phyloP scores from a whole-genome alignment of 192 early-diverging fungal species.

The Gaertneriomyces sp. region DNA sequence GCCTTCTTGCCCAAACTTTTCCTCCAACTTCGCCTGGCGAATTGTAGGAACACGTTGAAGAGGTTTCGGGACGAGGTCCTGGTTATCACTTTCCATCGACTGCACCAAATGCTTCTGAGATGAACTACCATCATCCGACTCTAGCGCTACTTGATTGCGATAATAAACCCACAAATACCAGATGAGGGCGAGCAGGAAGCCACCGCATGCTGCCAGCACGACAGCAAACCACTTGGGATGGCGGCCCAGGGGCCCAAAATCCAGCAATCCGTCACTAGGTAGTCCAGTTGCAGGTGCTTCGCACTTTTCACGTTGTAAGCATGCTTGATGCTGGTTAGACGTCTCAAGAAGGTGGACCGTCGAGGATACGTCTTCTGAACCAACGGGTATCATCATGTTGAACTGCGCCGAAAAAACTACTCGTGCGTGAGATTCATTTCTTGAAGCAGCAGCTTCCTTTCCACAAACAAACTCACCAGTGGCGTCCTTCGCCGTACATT shows the following conservation, averaged over 20 bases:
- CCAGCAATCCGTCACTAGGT: background rate
- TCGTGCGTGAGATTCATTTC: background rate
- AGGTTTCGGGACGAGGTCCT: background rate
- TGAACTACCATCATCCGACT: background rate
- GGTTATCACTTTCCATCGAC: constrained; percentile 9
- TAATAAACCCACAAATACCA: background rate
- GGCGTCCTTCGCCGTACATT: constrained; percentile 8
- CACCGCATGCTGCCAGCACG: constrained; percentile 15
- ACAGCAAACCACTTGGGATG: constrained; percentile 26
- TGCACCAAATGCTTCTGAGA: background rate
- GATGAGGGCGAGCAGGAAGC: background rate
- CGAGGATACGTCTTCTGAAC: background rate
- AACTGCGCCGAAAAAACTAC: constrained; percentile 19
- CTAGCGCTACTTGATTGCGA: constrained; percentile 3
- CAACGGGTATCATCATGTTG: constrained; percentile 5
- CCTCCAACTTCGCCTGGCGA: constrained; percentile 4
- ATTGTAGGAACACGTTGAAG: constrained; percentile 16
- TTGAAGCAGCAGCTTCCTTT: background rate
- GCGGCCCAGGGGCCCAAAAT: constrained; percentile 24
- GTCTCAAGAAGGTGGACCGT: background rate
- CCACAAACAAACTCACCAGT: background rate
- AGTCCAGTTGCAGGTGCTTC: background rate
- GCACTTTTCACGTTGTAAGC: background rate
- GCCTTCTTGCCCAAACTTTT: constrained; percentile 13
- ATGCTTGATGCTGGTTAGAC: background rate